A percentile compares a stretch with the other conserved stretches of the same genome.
phyloP scores from a whole-genome alignment of 805 yeast genomes.

The Candida krabiensis region DNA sequence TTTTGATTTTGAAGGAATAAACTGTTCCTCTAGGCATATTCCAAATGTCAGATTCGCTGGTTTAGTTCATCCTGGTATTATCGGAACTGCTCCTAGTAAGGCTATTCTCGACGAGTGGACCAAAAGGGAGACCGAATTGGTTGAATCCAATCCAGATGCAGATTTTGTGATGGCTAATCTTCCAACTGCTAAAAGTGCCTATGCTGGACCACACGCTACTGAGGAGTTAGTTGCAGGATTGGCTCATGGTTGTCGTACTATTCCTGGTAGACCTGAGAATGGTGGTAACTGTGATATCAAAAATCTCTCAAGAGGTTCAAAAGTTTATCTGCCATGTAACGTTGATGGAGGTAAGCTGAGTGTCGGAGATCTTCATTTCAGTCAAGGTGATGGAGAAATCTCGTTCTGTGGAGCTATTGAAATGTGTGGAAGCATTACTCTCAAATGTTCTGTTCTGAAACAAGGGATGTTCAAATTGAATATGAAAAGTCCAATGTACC shows the following conservation, averaged over 20 bases:
- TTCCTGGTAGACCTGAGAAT: conserved; percentile 53
- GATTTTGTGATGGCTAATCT: conserved; percentile 41
- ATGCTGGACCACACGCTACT: conserved; percentile 40
- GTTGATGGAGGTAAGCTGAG: conserved; percentile 48
- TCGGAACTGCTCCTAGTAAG: conserved; percentile 50
- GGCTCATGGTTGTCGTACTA: conserved; percentile 49
- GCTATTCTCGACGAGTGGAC: conserved; percentile 47
- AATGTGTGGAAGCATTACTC: conserved; percentile 48
- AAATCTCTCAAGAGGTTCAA: conserved; percentile 49
- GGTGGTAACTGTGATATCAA: conserved; percentile 58
- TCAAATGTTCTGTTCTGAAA: conserved; percentile 41
- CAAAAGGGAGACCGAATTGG: conserved; percentile 39
- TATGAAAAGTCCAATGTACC: conserved; percentile 46
- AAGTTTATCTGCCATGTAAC: conserved; percentile 47
- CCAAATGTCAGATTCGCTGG: conserved; percentile 53
- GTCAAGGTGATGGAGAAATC: conserved; percentile 55
- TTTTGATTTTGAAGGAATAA: conserved; percentile 52
- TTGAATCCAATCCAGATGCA: conserved; percentile 34
- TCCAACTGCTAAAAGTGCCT: conserved; percentile 36
- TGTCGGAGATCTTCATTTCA: conserved; percentile 50
- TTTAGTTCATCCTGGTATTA: conserved; percentile 50
- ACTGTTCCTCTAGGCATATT: conserved; percentile 49
- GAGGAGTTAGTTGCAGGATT: conserved; percentile 31
- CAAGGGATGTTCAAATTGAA: conserved; percentile 41
- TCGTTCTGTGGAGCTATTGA: conserved; percentile 57